Evolutionary conservation across 768 basidiomycete genomes (phyloP), one percentile per base, ranked within the genome.

Genomic region (Agrocybe pediades): DNA sequence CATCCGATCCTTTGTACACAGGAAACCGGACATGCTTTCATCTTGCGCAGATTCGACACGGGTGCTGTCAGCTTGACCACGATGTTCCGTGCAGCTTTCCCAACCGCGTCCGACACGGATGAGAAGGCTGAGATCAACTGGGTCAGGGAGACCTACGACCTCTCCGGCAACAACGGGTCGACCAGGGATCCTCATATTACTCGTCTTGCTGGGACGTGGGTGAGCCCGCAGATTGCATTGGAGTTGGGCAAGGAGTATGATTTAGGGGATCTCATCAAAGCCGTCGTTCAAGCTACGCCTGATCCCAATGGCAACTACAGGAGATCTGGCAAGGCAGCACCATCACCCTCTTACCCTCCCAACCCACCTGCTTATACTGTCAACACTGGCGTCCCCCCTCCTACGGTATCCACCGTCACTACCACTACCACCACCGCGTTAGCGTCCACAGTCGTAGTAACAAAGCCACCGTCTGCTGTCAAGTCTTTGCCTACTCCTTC

Each of bases 1-100:
- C 60, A 62, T 49, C 53, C 51, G 41, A 60, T 51, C 20, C 61
- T 46, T 53, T 54, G 17, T 61, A 49, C 52, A 33, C 67, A 92
- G 89, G 80, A 87, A 24, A 69, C 74, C 13, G 86, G 88, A 29
- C 95, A 98, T 71, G 93, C 95, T 20, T 98, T 97, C 68, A 92
- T 98, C 65, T 86, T 98, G 29, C 85, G 95, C 41, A 86, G 95
- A 50, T 95, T 90, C 62, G 95, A 98, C 71, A 96, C 95, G 2
- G 87, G 90, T 54, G 93, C 93, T 17, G 83, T 98, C 71, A 90
- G 88, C 58, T 82, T 95, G 9, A 96, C 95, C 9, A 96, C 95
- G 52, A 96, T 98, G 94, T 96, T 91, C 74, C 90, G 94, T 54
- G 94, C 94, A 7, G 93, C 93, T 0, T 98, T 93, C 69, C 95